These are phyloP conservation scores for Starmerella tilneyi DNA, from an alignment of 805 yeast species.

Conservation along the genomic window DNA sequence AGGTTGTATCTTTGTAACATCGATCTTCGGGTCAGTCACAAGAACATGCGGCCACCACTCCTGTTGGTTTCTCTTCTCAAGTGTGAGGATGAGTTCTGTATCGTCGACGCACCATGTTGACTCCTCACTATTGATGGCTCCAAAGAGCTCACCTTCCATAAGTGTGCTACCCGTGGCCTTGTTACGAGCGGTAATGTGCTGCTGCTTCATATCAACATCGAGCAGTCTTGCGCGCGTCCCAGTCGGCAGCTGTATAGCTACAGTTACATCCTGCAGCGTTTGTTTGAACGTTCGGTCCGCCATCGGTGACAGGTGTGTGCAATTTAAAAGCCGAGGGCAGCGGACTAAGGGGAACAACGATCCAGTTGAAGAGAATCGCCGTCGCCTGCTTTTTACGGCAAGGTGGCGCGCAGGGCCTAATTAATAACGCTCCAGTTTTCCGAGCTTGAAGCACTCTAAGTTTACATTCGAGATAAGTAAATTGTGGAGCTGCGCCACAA, in stretches of 20 bases:
- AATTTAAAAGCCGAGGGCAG: background rate
- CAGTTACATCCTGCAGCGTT: constrained; percentile 37
- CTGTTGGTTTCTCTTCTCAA: constrained; percentile 32
- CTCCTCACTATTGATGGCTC: constrained; percentile 30
- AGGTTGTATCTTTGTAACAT: constrained; percentile 35
- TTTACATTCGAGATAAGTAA: too few species aligned
- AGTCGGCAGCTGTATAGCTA: constrained; percentile 28
- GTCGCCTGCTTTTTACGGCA: too few species aligned
- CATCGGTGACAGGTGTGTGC: background rate
- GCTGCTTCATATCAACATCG: constrained; percentile 26
- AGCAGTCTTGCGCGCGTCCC: constrained; percentile 34
- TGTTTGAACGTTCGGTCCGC: constrained; percentile 32
- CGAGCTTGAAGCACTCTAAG: too few species aligned
- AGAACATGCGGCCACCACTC: constrained; percentile 44
- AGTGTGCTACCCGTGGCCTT: constrained; percentile 22
- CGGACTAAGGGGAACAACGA: constrained; percentile 5
- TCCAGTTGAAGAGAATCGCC: background rate
- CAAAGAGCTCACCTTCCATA: constrained; percentile 33
- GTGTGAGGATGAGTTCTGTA: constrained; percentile 31
- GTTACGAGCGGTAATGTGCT: constrained; percentile 24
- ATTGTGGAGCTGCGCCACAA: too few species aligned
- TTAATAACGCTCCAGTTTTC: too few species aligned
- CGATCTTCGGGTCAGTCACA: constrained; percentile 35
- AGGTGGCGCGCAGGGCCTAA: too few species aligned
- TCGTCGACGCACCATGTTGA: constrained; percentile 38